A percentile compares a stretch with the other conserved stretches of the same genome.
Evolutionary conservation across 805 yeast species (phyloP).

Genomic region (Candida nitratophila): DNA sequence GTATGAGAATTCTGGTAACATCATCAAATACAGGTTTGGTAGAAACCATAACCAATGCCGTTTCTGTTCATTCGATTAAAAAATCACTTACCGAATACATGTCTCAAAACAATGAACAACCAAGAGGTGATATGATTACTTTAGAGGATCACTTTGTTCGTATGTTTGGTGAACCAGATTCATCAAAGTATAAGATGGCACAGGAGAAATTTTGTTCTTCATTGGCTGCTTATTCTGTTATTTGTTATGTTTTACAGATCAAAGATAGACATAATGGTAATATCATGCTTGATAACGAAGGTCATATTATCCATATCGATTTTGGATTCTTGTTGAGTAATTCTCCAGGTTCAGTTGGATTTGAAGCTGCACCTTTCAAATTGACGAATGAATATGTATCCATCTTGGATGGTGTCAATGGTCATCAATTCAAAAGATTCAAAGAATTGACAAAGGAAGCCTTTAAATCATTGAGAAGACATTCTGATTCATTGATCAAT

Average conservation of each 20-base stretch:
- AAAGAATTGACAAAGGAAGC: conserved; percentile 60
- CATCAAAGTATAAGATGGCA: conserved; percentile 58
- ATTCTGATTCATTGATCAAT: conserved; percentile 66
- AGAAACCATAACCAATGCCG: conserved; percentile 92
- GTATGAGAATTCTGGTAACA: conserved; percentile 88
- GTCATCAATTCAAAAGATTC: conserved; percentile 55
- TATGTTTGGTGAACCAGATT: conserved; percentile 61
- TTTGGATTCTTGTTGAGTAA: conserved; percentile 90
- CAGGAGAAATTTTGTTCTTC: conserved; percentile 82
- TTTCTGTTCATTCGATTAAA: conserved; percentile 90
- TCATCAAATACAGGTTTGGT: conserved; percentile 88
- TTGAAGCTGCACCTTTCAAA: conserved; percentile 97
- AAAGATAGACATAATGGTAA: conserved; percentile 97
- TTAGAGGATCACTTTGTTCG: conserved; percentile 71
- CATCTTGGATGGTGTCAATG: conserved; percentile 70
- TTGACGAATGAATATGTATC: conserved; percentile 86
- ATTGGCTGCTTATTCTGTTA: conserved; percentile 85
- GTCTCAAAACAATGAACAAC: conserved; percentile 57
- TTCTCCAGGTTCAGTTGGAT: conserved; percentile 95
- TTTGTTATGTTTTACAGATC: conserved; percentile 84
- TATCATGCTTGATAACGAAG: conserved; percentile 92
- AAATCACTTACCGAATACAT: conserved; percentile 81
- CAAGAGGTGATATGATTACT: conserved; percentile 64
- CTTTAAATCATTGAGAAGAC: conserved; percentile 64
- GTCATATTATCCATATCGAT: conserved; percentile 92